phyloP scores from a whole-genome alignment of 2,329 filamentous ascomycete species.

The Coniochaeta prunicola region DNA sequence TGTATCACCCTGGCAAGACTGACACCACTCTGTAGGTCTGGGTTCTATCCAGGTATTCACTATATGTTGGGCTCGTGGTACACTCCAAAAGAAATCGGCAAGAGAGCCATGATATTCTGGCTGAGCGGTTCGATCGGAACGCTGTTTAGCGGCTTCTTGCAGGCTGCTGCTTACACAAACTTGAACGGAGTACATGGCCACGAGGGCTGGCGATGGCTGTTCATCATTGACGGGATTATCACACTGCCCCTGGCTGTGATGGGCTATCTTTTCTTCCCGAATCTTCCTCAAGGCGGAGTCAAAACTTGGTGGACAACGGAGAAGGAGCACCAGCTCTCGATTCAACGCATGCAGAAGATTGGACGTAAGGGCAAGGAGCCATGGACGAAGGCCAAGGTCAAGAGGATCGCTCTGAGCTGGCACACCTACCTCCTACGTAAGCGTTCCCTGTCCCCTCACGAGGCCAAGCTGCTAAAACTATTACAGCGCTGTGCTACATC shows the following conservation, averaged over 20 bases:
- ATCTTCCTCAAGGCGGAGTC: conserved; percentile 24
- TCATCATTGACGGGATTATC: conserved; percentile 41
- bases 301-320: conserved; percentile 28
- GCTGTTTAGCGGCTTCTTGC: conserved; percentile 37
- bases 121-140: conserved; percentile 39
- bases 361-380: conserved; percentile 27
- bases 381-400: conserved; percentile 25
- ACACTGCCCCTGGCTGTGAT: conserved; percentile 40
- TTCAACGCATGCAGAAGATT: conserved; percentile 23
- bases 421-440: conserved; percentile 28
- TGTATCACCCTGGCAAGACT: not conserved
- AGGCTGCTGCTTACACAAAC: conserved; percentile 34
- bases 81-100: conserved; percentile 19
- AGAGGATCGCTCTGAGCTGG: conserved; percentile 27
- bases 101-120: conserved; percentile 19
- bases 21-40: conserved; percentile 27
- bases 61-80: conserved; percentile 24
- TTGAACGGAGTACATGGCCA: conserved; percentile 34
- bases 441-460: conserved; percentile 2
- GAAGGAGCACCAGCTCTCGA: conserved; percentile 25
- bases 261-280: conserved; percentile 46
- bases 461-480: not conserved
- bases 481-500: conserved; percentile 23
- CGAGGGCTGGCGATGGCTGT: conserved; percentile 42
- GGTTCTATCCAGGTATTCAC: conserved; percentile 22